Base-by-base conservation (phyloP, 345 rosid species). In the Eutrema heterophyllum region DNA sequence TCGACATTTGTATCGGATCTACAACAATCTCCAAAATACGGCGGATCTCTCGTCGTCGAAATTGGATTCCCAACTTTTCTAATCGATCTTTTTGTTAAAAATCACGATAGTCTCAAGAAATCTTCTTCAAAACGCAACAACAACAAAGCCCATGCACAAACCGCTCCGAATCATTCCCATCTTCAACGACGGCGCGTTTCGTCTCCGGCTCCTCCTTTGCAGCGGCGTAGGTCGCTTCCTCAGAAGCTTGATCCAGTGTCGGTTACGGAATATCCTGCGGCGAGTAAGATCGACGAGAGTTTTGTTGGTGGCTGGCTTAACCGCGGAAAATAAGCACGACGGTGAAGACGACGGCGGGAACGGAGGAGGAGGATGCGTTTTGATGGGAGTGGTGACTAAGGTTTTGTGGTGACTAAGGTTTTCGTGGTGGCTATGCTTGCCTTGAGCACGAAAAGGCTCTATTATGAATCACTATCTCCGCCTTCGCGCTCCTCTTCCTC, bases 1-100 rank as follows among this genome's bases (percentile, higher is more conserved):
- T 88, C 93, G 9, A 86, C 86, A 41, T 44, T 91, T 29, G 80
- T 93, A 11, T 79, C 96, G 39, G 97, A 88, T 70, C 82, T 93
- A 67, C 96, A 85, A 51, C 76, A 82, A 30, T 78, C 92, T 9
- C 89, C 91, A 0, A 91, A 86, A 78, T 87, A 64, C 33, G 86
- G 89, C 11, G 85, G 83, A 57, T 91, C 95, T 6, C 84, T 89
- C 14, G 90, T 91, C n/a, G 92, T 93, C 4, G 83, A 88, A 70
- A 90, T 97, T 15, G 98, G 98, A 0, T 95, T 90, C 78, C 97
- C 99, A 6, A 87, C 99, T 38, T 95, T 97, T 59, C 84, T 91
- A 5, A 72, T 89, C 68, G 95, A 91, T 82, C 21, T 18, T 1
- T 86, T 94, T 54, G 88, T 83, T 44, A 93, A 93, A 82, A 91